phyloP scores from a whole-genome alignment of 305 asterid species.

The Fraxinus dipetala region DNA sequence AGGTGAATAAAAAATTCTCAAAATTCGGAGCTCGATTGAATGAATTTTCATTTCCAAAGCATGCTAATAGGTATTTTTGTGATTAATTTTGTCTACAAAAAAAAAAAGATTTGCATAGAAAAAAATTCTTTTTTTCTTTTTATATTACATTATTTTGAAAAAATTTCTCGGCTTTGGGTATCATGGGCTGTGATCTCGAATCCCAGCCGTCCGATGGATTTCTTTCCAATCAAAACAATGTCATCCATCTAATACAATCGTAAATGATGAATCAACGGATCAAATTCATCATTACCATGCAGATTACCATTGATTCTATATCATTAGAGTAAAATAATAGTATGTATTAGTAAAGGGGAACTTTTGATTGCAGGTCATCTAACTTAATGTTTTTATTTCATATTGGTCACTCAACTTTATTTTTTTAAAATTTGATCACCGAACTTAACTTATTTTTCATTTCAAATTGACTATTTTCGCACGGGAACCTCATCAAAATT shows the following conservation, averaged over 20 bases:
- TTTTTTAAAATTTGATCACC: too few relatives aligned
- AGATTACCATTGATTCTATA: not conserved
- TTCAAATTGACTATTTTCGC: too few relatives aligned
- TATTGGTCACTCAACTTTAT: too few relatives aligned
- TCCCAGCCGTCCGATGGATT: not conserved
- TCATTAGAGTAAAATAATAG: not conserved
- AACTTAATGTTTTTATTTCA: not conserved
- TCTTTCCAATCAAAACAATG: not conserved
- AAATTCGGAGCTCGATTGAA: not conserved
- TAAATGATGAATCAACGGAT: not conserved
- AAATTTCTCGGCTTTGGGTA: not conserved
- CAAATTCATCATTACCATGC: not conserved
- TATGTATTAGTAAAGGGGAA: not conserved
- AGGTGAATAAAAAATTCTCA: not conserved
- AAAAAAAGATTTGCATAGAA: not conserved
- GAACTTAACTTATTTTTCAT: too few relatives aligned
- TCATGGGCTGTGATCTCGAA: not conserved
- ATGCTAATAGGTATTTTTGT: not conserved
- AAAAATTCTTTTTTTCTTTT: not conserved
- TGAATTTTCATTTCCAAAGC: not conserved
- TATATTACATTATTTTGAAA: too few relatives aligned
- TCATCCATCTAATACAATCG: not conserved
- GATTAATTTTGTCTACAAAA: not conserved
- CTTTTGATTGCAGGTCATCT: not conserved
- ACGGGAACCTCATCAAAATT: too few relatives aligned